Evolutionary conservation across 2,329 filamentous ascomycete genomes (phyloP), one percentile per base, ranked within the genome.

Genomic region (Pseudopithomyces chartarum): DNA sequence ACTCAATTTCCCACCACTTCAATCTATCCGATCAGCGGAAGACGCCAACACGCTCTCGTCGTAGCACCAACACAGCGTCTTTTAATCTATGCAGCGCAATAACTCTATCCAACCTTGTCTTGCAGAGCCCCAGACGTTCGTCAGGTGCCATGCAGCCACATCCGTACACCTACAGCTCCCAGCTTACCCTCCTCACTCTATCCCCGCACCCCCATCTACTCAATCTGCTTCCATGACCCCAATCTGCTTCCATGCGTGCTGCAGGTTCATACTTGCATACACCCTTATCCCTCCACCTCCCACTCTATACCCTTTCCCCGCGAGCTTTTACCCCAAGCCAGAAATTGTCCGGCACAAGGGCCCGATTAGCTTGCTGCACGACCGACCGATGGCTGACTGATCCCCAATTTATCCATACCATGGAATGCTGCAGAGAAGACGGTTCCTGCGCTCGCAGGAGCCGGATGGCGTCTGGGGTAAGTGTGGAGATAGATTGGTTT

Each of bases 51-150:
- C 6, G 45, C 53, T 29, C 17, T 22, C 58, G 57, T 53, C 34
- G 12, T 17, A 22, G 22, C 8, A 42, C 38, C 48, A 55, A 56
- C 56, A 57, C 42, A 56, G 42, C 60, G 52, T 57, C 59, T 52
- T 62, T 62, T 56, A 55, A 61, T 61, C 32, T 57, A 59, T 59
- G 56, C 54, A 54, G 52, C 33, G 34, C 53, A 68, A 67, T 65
- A 68, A 68, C 64, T 67, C 64, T 67, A 67, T 67, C 63, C 59
- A 62, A 65, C 61, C 62, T 64, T 60, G 66, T 65, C 64, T 20
- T 44, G 46, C 34, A n/a, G 26, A 50, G 45, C 55, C 59, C 58
- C 56, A 63, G 52, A 55, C 55, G 54, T 45, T 34, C 55, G 57
- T 54, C 52, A 54, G 44, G 43, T 54, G 52, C 43, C 32, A 47